These are phyloP conservation scores for Geranomyces variabilis DNA, from an alignment of 192 early-diverging fungal species.

Conservation along the genomic window DNA sequence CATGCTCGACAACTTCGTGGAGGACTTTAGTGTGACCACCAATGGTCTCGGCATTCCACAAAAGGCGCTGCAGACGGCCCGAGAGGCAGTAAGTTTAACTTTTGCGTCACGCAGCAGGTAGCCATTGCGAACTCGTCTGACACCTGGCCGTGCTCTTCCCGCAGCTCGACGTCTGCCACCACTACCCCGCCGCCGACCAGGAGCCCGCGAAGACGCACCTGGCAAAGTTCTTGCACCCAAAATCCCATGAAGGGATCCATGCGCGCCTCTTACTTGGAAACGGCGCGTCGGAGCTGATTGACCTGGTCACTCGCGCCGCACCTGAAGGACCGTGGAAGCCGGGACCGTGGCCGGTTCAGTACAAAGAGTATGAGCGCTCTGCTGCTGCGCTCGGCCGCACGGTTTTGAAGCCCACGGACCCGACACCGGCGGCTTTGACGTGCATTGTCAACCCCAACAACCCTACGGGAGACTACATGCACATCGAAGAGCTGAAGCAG, in stretches of 20 bases:
- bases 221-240: slow-evolving; percentile 79
- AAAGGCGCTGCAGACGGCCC: slow-evolving; percentile 72
- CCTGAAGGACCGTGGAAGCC: slow-evolving; percentile 81
- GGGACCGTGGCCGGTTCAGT: slow-evolving; percentile 72
- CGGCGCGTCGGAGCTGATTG: slow-evolving; percentile 89
- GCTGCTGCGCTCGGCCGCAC: slow-evolving; percentile 74
- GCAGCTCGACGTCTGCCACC: slow-evolving; percentile 66
- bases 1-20: slow-evolving; percentile 83
- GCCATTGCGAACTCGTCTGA: not conserved
- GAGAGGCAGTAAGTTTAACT: slow-evolving; percentile 57
- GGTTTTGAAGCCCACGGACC: slow-evolving; percentile 61
- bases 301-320: slow-evolving; percentile 80
- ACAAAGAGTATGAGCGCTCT: slow-evolving; percentile 89
- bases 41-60: slow-evolving; percentile 83
- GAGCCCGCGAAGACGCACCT: slow-evolving; percentile 85
- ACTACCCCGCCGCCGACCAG: slow-evolving; percentile 91
- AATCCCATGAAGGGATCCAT: slow-evolving; percentile 55
- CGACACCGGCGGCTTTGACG: slow-evolving; percentile 67
- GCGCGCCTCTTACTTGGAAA: slow-evolving; percentile 80
- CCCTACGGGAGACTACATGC: slow-evolving; percentile 85
- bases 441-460: slow-evolving; percentile 94
- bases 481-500: slow-evolving; percentile 69
- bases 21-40: slow-evolving; percentile 91
- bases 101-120: not conserved
- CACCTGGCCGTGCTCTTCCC: not conserved